Base-by-base conservation (phyloP, 2,329 filamentous ascomycete species). In the Calonectria ilicicola region DNA sequence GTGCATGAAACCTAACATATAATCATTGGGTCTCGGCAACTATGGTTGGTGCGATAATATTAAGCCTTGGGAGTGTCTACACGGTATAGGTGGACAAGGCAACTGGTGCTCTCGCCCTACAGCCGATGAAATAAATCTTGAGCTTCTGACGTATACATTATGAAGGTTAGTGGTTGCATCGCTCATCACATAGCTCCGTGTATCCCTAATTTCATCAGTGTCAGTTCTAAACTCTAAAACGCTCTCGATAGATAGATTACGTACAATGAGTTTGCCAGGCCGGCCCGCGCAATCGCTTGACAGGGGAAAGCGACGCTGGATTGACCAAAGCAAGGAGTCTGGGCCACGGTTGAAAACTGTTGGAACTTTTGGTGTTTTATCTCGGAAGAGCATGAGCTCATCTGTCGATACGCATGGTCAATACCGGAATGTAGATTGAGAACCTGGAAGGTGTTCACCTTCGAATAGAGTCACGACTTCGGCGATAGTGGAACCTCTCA, bases 381-480 rank as follows among this genome's bases (percentile, higher is more conserved):
- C 53, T 15, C 53, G 53, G 53, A 60, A 60, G 32, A 60, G 53
- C 53, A 60, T 60, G 6, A 60, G 53, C 40, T 60, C 53, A 15
- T 60, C 53, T 60, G 21, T 27, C 6, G 21, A 26, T 1, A 5
- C n/a, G 5, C 3, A 23, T 23, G 32, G 5, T 60, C 14, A 60
- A 21, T 12, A 26, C 10, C 1, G 1, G 23, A 26, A 19, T 23
- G 3, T 6, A 10, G 5, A 7, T 27, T 5, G 53, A 4, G 5
- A 17, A 15, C 2, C 3, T 2, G 5, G n/a, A 10, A 19, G n/a
- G 10, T 35, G 26, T 21, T 60, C 8, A 60, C 53, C 53, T 40
- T 60, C 53, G 14, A 60, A 60, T 23, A 60, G 26, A 19, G 53
- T 60, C 12, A 60, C 21, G 21, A 60, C 53, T 40, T 60, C 53